Conservation (phyloP, 2,329 filamentous ascomycete species). For the Xylaria sp. region DNA sequence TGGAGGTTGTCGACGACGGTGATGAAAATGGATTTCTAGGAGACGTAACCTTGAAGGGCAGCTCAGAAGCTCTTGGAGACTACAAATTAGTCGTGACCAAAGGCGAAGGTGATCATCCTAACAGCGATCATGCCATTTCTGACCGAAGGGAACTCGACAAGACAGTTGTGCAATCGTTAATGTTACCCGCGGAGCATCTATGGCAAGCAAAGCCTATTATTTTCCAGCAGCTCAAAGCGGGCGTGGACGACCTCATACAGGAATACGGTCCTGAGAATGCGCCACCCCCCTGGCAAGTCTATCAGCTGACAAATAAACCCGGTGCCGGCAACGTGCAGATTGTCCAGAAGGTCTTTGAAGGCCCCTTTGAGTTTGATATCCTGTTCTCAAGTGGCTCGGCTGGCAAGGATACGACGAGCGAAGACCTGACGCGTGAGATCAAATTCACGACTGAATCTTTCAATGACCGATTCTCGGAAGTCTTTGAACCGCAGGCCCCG, state of each 20-base stretch:
- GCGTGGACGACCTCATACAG: conserved; percentile 53
- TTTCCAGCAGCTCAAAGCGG: conserved; percentile 56
- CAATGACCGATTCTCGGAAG: conserved; percentile 70
- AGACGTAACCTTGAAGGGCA: conserved; percentile 72
- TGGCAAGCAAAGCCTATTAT: conserved; percentile 79
- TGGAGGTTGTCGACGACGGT: conserved; percentile 61
- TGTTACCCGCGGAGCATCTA: conserved; percentile 66
- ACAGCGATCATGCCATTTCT: conserved; percentile 68
- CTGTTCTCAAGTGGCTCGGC: conserved; percentile 82
- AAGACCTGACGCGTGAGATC: conserved; percentile 72
- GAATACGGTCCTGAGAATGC: conserved; percentile 61
- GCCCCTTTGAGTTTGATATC: conserved; percentile 89
- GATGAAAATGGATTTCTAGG: conserved; percentile 52
- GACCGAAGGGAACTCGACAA: conserved; percentile 72
- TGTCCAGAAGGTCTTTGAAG: conserved; percentile 89
- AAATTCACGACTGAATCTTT: conserved; percentile 69
- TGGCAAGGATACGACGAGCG: conserved; percentile 54
- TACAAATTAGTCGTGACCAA: conserved; percentile 79
- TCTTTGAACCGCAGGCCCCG: conserved; percentile 74
- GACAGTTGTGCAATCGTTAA: conserved; percentile 74
- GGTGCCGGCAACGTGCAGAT: conserved; percentile 80
- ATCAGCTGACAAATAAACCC: conserved; percentile 73
- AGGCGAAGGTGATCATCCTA: conserved; percentile 64
- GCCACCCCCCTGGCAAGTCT: conserved; percentile 83
- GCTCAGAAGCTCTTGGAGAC: conserved; percentile 71